Conservation (phyloP, 2,329 filamentous ascomycete species). For the Tolypocladium sp. region DNA sequence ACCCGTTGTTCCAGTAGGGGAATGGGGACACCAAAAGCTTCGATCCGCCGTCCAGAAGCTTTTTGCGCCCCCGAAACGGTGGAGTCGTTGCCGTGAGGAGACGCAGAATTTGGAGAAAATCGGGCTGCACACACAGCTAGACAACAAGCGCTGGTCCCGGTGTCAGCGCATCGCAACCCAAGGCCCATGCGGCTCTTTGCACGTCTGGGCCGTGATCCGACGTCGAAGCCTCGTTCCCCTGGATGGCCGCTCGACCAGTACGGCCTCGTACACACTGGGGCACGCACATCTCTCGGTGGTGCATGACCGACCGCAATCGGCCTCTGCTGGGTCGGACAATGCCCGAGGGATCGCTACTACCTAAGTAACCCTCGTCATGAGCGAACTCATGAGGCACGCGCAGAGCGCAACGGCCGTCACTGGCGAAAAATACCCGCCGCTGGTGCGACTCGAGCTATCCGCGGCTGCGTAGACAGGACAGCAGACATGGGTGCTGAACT, state of each 20-base stretch:
- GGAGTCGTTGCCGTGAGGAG: slow-evolving; percentile 10
- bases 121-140: not conserved
- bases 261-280: not conserved
- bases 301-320: not conserved
- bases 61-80: slow-evolving; percentile 10
- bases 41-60: slow-evolving; percentile 12
- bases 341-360: not conserved
- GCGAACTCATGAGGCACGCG: not conserved
- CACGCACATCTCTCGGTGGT: not conserved
- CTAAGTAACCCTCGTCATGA: not conserved
- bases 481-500: not conserved
- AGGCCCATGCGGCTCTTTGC: not conserved
- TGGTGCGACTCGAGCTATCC: not conserved
- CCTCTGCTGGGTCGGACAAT: not conserved
- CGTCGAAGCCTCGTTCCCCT: not conserved
- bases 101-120: slow-evolving; percentile 7
- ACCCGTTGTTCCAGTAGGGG: slow-evolving; percentile 5
- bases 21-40: slow-evolving; percentile 12
- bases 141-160: not conserved
- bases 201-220: not conserved
- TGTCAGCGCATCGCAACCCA: not conserved
- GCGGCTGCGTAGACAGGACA: not conserved
- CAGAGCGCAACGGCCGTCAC: not conserved
- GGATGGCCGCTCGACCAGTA: too few relatives aligned
- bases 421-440: not conserved